These are phyloP conservation scores for Penicillium sp. DNA, from an alignment of 2,329 filamentous ascomycete species.

Conservation along the genomic window DNA sequence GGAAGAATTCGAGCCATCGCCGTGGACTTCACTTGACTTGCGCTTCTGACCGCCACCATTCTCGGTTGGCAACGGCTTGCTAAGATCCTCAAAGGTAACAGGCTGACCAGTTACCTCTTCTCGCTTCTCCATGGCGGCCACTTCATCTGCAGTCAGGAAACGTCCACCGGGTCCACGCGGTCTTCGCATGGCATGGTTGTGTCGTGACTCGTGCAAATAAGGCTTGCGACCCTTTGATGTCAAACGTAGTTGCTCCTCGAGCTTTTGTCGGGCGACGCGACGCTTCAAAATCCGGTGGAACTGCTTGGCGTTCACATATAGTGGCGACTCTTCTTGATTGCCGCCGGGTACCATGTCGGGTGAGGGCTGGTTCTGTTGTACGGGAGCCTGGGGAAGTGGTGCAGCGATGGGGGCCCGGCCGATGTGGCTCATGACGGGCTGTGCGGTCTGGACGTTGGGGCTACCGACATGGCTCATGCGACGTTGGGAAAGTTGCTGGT, in stretches of 20 bases:
- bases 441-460: slow-evolving; percentile 70
- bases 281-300: slow-evolving; percentile 97
- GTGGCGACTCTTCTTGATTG: slow-evolving; percentile 76
- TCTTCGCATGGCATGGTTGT: slow-evolving; percentile 96
- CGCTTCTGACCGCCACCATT: slow-evolving; percentile 48
- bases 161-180: slow-evolving; percentile 90
- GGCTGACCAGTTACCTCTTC: slow-evolving; percentile 40
- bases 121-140: slow-evolving; percentile 79
- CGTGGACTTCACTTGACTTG: slow-evolving; percentile 50
- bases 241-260: slow-evolving; percentile 87
- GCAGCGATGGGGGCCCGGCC: slow-evolving; percentile 54
- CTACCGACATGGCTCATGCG: slow-evolving; percentile 75
- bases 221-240: slow-evolving; percentile 96
- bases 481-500: slow-evolving; percentile 61
- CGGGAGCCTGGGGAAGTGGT: slow-evolving; percentile 55
- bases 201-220: slow-evolving; percentile 93
- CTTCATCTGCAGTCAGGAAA: slow-evolving; percentile 94
- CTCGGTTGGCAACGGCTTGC: slow-evolving; percentile 34
- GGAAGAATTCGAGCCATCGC: slow-evolving; percentile 41
- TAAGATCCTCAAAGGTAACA: slow-evolving; percentile 33
- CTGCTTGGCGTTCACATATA: slow-evolving; percentile 98
- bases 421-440: slow-evolving; percentile 72
- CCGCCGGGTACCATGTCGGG: slow-evolving; percentile 73
- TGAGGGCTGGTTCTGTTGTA: slow-evolving; percentile 69
- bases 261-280: slow-evolving; percentile 84